These are phyloP conservation scores for Hibiscus syriacus DNA, from an alignment of 345 rosid species.

Conservation along the genomic window DNA sequence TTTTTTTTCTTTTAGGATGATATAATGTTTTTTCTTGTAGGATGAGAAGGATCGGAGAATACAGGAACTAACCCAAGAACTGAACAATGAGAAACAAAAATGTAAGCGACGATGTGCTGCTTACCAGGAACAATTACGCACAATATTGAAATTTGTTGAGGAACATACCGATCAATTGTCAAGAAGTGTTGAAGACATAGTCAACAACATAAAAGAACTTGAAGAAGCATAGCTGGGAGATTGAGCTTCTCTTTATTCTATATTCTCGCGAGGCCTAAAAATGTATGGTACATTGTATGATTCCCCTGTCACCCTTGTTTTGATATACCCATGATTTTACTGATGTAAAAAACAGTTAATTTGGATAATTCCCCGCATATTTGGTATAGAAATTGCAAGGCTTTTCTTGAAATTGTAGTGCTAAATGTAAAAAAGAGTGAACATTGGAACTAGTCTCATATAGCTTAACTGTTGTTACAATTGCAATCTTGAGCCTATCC, in stretches of 20 bases:
- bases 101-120: constrained; percentile 35
- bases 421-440: too few species aligned
- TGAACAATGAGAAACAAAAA: constrained; percentile 38
- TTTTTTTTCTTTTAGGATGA: too few species aligned
- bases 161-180: constrained; percentile 41
- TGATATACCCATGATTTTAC: too few species aligned
- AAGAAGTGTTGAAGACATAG: constrained; percentile 27
- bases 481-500: too few species aligned
- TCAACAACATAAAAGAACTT: constrained; percentile 32
- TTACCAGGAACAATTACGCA: constrained; percentile 28
- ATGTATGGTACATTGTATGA: constrained; percentile 11
- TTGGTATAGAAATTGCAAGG: neutral
- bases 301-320: too few species aligned
- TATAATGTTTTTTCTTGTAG: constrained; percentile 14
- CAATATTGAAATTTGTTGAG: constrained; percentile 29
- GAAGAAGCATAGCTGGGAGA: constrained; percentile 26
- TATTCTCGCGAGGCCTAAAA: neutral
- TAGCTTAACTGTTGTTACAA: too few species aligned
- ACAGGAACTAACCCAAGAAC: constrained; percentile 35
- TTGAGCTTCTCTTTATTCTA: constrained; percentile 11
- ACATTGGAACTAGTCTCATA: too few species aligned
- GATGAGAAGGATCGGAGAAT: constrained; percentile 44
- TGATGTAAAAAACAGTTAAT: too few species aligned
- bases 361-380: neutral
- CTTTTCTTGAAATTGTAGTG: too few species aligned